Base-by-base conservation (phyloP, 306 rosid genomes). In the Ormosia semicastrata region DNA sequence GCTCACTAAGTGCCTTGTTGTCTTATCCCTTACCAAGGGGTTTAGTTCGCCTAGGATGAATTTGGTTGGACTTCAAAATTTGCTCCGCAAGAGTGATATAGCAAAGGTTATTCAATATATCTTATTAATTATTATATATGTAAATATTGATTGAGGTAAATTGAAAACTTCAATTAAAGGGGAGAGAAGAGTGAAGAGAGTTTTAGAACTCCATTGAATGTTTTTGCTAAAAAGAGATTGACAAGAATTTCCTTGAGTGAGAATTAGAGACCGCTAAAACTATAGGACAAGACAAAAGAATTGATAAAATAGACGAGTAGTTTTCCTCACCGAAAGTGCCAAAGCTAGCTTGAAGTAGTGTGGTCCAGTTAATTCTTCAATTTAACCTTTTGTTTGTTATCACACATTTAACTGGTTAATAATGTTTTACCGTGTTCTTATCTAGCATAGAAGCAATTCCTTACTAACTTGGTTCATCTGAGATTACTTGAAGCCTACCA, bases 251-350 rank as follows among this genome's bases (percentile, higher is more conserved):
- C 6, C 24, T 17, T 43, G 39, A 57, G 49, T 9, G 67, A 57
- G 75, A 59, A 68, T 68, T 68, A 41, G 76, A 78, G 76, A 78
- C 49, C 12, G 37, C 58, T 34, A 15, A 54, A 79, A 2, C 10
- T 6, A 5, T 4, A 4, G 8, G 64, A 50, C 52, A 24, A 67
- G 56, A 6, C 29, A 58, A 14, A 56, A 66, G 67, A 66, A 15
- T 50, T 12, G 14, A n/a, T 6, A 69, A 37, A 9, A 67, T 17
- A 8, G 67, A 24, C 33, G 24, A 66, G 75, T 14, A 46, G 40
- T 78, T 53, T 54, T 68, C 54, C 83, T 56, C 76, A 32, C 59
- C 34, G 47, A 41, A 66, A 67, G 69, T n/a, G 76, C 40, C n/a
- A 43, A 44, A 75, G 60, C 36, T 66, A 39, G 50, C 50, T 44